A percentile compares a stretch with the other conserved stretches of the same genome.
phyloP scores from a whole-genome alignment of 352 stramenopile genomes.

The Globisporangium carolinianum region DNA sequence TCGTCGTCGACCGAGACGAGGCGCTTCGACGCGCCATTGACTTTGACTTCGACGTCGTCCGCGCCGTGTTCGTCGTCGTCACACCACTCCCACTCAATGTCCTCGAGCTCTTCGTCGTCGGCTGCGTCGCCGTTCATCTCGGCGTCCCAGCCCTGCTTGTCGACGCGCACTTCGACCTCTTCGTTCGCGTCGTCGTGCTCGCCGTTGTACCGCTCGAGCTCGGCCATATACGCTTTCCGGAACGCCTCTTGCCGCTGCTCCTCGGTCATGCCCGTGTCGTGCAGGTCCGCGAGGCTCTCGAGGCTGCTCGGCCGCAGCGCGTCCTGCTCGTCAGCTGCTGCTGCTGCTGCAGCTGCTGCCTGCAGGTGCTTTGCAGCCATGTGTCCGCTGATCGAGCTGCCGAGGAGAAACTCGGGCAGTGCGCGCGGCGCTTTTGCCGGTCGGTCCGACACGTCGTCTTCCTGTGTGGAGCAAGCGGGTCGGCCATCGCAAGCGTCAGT shows the following conservation, averaged over 20 bases:
- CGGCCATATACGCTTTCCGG: constrained; percentile 72
- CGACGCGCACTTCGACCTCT: constrained; percentile 73
- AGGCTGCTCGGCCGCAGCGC: constrained; percentile 25
- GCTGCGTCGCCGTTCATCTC: constrained; percentile 69
- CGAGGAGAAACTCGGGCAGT: constrained; percentile 73
- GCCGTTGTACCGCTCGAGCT: constrained; percentile 82
- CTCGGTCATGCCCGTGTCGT: constrained; percentile 69
- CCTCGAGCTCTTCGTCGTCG: constrained; percentile 76
- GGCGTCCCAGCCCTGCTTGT: constrained; percentile 78
- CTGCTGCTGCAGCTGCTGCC: constrained; percentile 17
- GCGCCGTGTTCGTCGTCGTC: constrained; percentile 40
- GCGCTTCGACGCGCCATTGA: constrained; percentile 58
- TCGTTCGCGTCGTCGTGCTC: constrained; percentile 63
- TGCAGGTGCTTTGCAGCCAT: constrained; percentile 80
- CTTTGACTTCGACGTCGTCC: constrained; percentile 47
- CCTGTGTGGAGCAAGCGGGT: constrained; percentile 10
- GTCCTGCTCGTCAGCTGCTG: constrained; percentile 23
- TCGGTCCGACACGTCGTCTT: constrained; percentile 46
- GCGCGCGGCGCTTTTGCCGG: constrained; percentile 52
- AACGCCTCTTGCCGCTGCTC: constrained; percentile 80
- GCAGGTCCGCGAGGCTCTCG: constrained; percentile 47
- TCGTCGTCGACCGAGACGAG: constrained; percentile 69
- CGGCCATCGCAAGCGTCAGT: not conserved
- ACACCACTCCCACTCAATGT: constrained; percentile 84
- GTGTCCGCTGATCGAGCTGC: constrained; percentile 83